Evolutionary conservation across 768 basidiomycete species (phyloP).

Genomic region (Leccinum rimulosum): DNA sequence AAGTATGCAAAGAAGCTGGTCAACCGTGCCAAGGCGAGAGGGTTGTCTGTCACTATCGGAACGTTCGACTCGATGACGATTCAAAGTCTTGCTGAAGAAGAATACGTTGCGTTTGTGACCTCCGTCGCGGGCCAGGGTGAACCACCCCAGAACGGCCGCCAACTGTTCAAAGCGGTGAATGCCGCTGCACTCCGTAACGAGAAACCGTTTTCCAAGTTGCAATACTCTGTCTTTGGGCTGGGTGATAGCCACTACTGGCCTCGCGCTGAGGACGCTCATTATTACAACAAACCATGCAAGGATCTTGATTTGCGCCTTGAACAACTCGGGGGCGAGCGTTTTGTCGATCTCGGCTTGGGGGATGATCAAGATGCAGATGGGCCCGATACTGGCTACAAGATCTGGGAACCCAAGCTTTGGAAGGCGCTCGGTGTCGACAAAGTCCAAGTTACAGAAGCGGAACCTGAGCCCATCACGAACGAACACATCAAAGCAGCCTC

Average conservation of each 20-base stretch:
- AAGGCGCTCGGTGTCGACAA: constrained; percentile 90
- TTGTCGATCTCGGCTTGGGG: constrained; percentile 78
- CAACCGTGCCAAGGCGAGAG: constrained; percentile 78
- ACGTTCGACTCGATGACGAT: constrained; percentile 81
- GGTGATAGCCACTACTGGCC: constrained; percentile 99
- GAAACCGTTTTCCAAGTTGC: constrained; percentile 58
- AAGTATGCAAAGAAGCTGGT: constrained; percentile 90
- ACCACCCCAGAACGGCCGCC: constrained; percentile 93
- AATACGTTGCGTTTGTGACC: constrained; percentile 80
- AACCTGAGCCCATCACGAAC: constrained; percentile 97
- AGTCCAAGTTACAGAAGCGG: constrained; percentile 85
- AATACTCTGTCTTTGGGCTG: constrained; percentile 87
- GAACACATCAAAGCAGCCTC: constrained; percentile 99
- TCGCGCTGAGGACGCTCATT: constrained; percentile 91
- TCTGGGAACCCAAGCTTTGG: constrained; percentile 95
- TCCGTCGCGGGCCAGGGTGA: constrained; percentile 97
- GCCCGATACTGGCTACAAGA: constrained; percentile 90
- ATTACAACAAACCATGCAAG: constrained; percentile 96
- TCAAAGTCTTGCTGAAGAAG: constrained; percentile 70
- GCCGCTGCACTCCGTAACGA: constrained; percentile 52
- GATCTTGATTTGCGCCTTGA: constrained; percentile 82
- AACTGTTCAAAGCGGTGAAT: constrained; percentile 83
- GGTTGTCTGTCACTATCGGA: constrained; percentile 70
- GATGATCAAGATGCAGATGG: constrained; percentile 99
- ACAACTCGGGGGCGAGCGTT: constrained; percentile 74